Conservation (phyloP, 208 protist species). For the Leishmania mexicana region DNA sequence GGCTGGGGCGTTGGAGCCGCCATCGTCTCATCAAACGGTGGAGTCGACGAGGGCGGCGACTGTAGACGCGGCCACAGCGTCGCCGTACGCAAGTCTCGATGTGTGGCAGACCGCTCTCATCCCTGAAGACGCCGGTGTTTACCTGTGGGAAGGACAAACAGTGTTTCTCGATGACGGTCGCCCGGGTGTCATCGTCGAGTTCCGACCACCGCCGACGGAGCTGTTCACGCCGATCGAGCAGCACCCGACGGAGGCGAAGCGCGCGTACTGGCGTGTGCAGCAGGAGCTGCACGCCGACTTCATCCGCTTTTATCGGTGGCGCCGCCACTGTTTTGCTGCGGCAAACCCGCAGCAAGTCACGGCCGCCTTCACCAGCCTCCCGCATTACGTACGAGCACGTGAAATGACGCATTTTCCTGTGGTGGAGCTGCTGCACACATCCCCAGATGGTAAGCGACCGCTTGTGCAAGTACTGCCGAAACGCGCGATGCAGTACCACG, state of each 20-base stretch:
- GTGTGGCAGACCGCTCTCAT: constrained; percentile 48
- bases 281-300: constrained; percentile 27
- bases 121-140: constrained; percentile 13
- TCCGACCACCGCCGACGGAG: constrained; percentile 26
- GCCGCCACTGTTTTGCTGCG: neutral
- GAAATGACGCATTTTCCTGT: constrained; percentile 38
- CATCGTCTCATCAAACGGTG: neutral
- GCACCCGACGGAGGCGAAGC: constrained; percentile 17
- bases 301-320: constrained; percentile 22
- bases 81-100: constrained; percentile 28
- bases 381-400: constrained; percentile 21
- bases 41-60: neutral
- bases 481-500: neutral
- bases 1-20: neutral
- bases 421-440: constrained; percentile 24
- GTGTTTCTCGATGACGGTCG: constrained; percentile 39
- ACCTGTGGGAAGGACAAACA: constrained; percentile 34
- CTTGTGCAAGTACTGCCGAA: constrained; percentile 39
- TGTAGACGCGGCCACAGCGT: neutral
- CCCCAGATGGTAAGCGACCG: neutral
- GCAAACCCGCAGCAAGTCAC: neutral
- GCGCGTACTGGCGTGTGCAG: constrained; percentile 11
- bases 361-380: constrained; percentile 33
- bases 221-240: constrained; percentile 23
- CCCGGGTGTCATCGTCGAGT: constrained; percentile 37